These are phyloP conservation scores for Fusarium cyanostomum DNA, from an alignment of 2,329 filamentous ascomycete species.

Conservation along the genomic window DNA sequence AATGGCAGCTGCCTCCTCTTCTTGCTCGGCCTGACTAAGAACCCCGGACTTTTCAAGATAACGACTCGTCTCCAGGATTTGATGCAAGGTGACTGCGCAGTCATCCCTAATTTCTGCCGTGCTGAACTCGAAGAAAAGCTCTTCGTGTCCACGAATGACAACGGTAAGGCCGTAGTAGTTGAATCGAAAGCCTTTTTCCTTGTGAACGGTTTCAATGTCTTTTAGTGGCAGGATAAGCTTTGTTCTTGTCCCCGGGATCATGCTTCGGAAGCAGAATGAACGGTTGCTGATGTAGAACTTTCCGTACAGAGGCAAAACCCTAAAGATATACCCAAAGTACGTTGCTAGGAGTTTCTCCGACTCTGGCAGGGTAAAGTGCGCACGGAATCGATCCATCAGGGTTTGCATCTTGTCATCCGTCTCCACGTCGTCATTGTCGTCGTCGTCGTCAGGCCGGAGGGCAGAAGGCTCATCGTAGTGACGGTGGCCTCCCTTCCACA, in stretches of 20 bases:
- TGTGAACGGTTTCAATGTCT: slow-evolving; percentile 92
- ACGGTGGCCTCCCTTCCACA: slow-evolving; percentile 91
- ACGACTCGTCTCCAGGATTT: slow-evolving; percentile 76
- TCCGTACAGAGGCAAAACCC: slow-evolving; percentile 90
- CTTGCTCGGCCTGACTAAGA: slow-evolving; percentile 73
- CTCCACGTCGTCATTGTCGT: slow-evolving; percentile 61
- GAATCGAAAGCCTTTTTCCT: slow-evolving; percentile 93
- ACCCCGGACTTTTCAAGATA: slow-evolving; percentile 76
- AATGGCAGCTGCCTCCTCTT: slow-evolving; percentile 77
- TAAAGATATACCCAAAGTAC: slow-evolving; percentile 91
- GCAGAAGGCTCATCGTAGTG: slow-evolving; percentile 78
- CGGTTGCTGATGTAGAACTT: slow-evolving; percentile 94
- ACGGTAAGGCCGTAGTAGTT: slow-evolving; percentile 90
- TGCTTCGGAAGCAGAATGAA: slow-evolving; percentile 91
- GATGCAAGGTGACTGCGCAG: slow-evolving; percentile 82
- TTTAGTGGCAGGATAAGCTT: slow-evolving; percentile 91
- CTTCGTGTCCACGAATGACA: slow-evolving; percentile 93
- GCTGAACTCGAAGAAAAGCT: slow-evolving; percentile 94
- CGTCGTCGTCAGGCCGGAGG: slow-evolving; percentile 60
- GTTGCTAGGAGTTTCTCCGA: slow-evolving; percentile 86
- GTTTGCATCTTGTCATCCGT: slow-evolving; percentile 71
- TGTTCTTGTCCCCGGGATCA: slow-evolving; percentile 87
- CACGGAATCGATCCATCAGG: slow-evolving; percentile 83
- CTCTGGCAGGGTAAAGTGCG: slow-evolving; percentile 88
- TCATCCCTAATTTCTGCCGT: slow-evolving; percentile 84